Percentiles rank a stretch among this genome's conserved stretches.
Conservation (phyloP, 768 basidiomycete species). For the Amyloporia xantha region DNA sequence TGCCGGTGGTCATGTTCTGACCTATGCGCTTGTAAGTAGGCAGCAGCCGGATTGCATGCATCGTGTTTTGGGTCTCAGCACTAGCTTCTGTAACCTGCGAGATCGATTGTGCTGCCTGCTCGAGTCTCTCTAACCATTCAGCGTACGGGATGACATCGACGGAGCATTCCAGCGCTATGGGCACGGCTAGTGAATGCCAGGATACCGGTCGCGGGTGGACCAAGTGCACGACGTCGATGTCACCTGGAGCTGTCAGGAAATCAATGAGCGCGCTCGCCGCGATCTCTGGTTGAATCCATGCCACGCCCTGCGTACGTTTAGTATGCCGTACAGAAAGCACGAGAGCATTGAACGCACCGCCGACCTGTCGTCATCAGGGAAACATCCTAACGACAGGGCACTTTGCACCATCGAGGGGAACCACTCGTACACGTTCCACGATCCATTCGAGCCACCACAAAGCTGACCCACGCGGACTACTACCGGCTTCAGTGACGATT, state of each 20-base stretch:
- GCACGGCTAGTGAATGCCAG: background rate
- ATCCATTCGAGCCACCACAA: conserved; percentile 31
- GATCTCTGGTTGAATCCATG: background rate
- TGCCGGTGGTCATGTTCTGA: background rate
- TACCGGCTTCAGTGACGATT: conserved; percentile 23
- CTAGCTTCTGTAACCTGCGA: background rate
- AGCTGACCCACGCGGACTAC: conserved; percentile 41
- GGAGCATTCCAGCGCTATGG: background rate
- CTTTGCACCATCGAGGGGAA: conserved; percentile 31
- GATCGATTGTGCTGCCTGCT: background rate
- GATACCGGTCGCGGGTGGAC: too few species aligned
- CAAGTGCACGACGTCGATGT: conserved; percentile 1
- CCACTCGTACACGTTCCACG: conserved; percentile 41
- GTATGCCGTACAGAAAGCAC: background rate
- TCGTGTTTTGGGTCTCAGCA: background rate
- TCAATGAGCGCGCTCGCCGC: background rate
- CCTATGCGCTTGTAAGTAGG: background rate
- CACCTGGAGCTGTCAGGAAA: background rate
- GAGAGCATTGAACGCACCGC: background rate
- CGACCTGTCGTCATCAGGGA: background rate
- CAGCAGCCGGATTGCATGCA: background rate
- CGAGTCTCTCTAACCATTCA: background rate
- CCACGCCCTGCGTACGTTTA: background rate
- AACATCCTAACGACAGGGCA: background rate
- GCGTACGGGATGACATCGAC: background rate